Base-by-base conservation (phyloP, 2,329 filamentous ascomycete species). In the Lachnellula cervina region DNA sequence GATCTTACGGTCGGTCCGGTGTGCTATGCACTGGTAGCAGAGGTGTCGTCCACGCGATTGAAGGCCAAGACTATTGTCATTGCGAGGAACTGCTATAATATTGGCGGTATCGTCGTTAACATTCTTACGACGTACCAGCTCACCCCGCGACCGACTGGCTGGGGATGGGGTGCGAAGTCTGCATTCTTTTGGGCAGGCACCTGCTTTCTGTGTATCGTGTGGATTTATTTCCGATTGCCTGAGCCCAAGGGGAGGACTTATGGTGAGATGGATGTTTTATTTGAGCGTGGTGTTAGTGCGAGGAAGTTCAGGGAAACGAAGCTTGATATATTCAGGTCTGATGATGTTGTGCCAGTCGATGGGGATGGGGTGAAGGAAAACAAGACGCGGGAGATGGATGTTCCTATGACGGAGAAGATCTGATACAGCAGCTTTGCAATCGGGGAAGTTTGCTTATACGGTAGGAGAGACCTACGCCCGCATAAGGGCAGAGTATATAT, bases 11-110 rank as follows among this genome's bases (percentile, higher is more conserved):
- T 77, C 9, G 76, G 75, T 1, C 74, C 75, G 1, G 71, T 74
- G 11, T 71, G 72, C 34, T 77, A 76, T 59, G 69, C 70, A 8
- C 69, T 77, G 4, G 70, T 76, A 0, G 66, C 74, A 1, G 75
- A 78, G 49, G 70, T 71, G 13, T 72, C 74, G 0, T 75, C 74
- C 0, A 72, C 71, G 2, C 70, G 75, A 34, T 79, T 96, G 38
- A 87, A 90, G 68, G 90, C 93, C 75, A 96, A 96, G 77, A 96
- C 91, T 0, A 87, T 96, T 25, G 90, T 93, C 1, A 79, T 77
- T 19, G 70, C 72, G 2, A 66, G 74, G 9, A 71, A 70, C 45
- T 61, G 67, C 7, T 76, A 74, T 64, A 74, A 76, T 48, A 52
- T 66, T 35, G 57, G 50, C 11, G 51, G 55, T 46, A 71, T 76